A percentile compares a stretch with the other conserved stretches of the same genome.
These are phyloP conservation scores for Dactylis glomerata DNA, from an alignment of 176 grass and related monocot species.

Conservation along the genomic window DNA sequence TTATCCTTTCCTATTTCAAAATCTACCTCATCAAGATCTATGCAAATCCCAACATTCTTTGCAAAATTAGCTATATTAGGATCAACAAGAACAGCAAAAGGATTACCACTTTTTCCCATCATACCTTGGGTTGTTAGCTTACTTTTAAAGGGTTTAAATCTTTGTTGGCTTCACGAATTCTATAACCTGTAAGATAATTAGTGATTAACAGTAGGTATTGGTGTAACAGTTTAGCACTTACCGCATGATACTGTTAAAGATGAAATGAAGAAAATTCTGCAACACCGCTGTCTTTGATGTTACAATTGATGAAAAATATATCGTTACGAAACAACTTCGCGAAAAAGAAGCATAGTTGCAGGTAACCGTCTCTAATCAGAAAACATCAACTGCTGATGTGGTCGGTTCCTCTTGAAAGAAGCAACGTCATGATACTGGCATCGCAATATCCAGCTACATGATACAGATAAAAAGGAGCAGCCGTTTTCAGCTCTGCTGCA, in stretches of 20 bases:
- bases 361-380: conserved; percentile 4
- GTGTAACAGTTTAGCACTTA: background rate
- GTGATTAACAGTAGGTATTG: conserved; percentile 10
- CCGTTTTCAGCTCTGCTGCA: conserved; percentile 41
- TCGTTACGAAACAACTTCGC: background rate
- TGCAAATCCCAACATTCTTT: too few relatives aligned
- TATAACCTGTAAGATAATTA: background rate
- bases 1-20: too few relatives aligned
- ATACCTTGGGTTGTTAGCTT: conserved; percentile 18
- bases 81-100: too few relatives aligned
- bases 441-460: conserved; percentile 5
- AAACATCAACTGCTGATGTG: background rate
- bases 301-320: background rate
- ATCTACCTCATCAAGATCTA: too few relatives aligned
- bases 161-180: background rate
- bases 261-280: background rate
- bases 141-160: background rate
- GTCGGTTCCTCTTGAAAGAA: conserved; percentile 29
- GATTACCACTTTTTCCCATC: too few relatives aligned
- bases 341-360: background rate
- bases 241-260: background rate
- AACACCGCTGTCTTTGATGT: background rate
- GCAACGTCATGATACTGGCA: conserved; percentile 26
- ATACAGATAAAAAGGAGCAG: conserved; percentile 32
- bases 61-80: too few relatives aligned